These are phyloP conservation scores for Penicillium flavigenum DNA, from an alignment of 495 filamentous ascomycete genomes.

Conservation along the genomic window DNA sequence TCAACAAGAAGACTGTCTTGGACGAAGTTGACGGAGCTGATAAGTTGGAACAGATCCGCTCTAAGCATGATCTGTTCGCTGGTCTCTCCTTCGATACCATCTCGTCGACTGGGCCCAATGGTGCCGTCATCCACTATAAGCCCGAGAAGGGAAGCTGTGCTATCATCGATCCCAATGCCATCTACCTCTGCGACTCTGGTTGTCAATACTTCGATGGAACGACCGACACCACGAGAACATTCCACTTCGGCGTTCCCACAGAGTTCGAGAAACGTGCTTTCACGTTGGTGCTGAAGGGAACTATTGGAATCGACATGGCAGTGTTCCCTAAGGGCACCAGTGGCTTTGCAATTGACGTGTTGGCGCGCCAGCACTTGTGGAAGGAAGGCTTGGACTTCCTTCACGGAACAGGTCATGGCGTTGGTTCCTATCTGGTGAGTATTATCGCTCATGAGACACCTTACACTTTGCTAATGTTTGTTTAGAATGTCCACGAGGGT, in stretches of 20 bases:
- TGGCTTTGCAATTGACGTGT: constrained; percentile 84
- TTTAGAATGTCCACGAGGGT: constrained; percentile 91
- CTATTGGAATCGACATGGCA: constrained; percentile 83
- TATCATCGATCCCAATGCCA: constrained; percentile 76
- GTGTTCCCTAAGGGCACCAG: constrained; percentile 94
- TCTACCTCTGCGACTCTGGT: constrained; percentile 97
- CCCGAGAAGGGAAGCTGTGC: constrained; percentile 82
- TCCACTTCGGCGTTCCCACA: constrained; percentile 87
- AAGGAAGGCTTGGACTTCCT: constrained; percentile 89
- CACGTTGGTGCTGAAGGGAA: constrained; percentile 94
- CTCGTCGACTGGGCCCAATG: constrained; percentile 91
- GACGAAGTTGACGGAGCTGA: constrained; percentile 92
- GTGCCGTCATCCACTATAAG: constrained; percentile 96
- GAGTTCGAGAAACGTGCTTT: constrained; percentile 87
- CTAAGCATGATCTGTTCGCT: constrained; percentile 78
- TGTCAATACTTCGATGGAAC: constrained; percentile 95
- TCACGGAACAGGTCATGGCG: constrained; percentile 95
- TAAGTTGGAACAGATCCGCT: constrained; percentile 80
- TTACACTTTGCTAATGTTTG: constrained; percentile 17
- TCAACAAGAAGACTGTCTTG: constrained; percentile 67
- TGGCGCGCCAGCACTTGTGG: constrained; percentile 94
- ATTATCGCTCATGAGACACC: not conserved
- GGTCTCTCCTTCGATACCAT: constrained; percentile 96
- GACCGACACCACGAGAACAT: constrained; percentile 90
- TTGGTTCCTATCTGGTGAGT: constrained; percentile 77